Evolutionary conservation across 768 basidiomycete genomes (phyloP).

Genomic region (Agaricus sinodeliciosus): DNA sequence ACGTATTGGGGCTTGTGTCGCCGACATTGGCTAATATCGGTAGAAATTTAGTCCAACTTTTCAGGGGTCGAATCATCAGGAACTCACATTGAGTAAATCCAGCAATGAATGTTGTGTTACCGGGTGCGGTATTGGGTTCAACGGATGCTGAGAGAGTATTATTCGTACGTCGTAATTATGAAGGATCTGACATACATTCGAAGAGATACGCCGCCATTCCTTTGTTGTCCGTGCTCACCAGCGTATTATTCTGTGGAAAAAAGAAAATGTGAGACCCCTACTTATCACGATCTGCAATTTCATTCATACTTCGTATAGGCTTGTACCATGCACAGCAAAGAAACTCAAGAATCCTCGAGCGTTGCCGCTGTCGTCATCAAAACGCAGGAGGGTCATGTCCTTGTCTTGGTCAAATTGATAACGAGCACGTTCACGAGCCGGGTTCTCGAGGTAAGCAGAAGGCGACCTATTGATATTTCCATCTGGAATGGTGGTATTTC

Average conservation of each 20-base stretch:
- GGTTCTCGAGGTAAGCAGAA: slow-evolving; percentile 71
- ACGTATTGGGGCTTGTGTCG: slow-evolving; percentile 78
- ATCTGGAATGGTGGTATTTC: slow-evolving; percentile 61
- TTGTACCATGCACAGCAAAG: slow-evolving; percentile 77
- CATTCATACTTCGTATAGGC: slow-evolving; percentile 56
- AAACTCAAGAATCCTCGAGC: slow-evolving; percentile 66
- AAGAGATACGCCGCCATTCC: slow-evolving; percentile 81
- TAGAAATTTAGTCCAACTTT: slow-evolving; percentile 6
- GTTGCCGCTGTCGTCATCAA: slow-evolving; percentile 52
- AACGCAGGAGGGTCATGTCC: slow-evolving; percentile 60
- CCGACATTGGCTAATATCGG: slow-evolving; percentile 62
- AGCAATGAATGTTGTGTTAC: slow-evolving; percentile 64
- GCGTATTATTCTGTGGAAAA: slow-evolving; percentile 60
- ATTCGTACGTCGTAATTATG: neutral
- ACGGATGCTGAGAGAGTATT: slow-evolving; percentile 39
- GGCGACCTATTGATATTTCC: slow-evolving; percentile 75
- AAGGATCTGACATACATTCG: slow-evolving; percentile 41
- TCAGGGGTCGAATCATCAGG: neutral
- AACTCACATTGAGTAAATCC: slow-evolving; percentile 66
- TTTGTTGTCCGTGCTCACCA: slow-evolving; percentile 80
- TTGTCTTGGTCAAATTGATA: slow-evolving; percentile 74
- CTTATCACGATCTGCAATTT: neutral
- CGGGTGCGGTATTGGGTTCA: slow-evolving; percentile 62
- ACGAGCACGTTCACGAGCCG: slow-evolving; percentile 55
- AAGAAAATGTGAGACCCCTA: slow-evolving; percentile 1